Base-by-base conservation (phyloP, 2,329 filamentous ascomycete genomes). In the Aspergillus tanneri region DNA sequence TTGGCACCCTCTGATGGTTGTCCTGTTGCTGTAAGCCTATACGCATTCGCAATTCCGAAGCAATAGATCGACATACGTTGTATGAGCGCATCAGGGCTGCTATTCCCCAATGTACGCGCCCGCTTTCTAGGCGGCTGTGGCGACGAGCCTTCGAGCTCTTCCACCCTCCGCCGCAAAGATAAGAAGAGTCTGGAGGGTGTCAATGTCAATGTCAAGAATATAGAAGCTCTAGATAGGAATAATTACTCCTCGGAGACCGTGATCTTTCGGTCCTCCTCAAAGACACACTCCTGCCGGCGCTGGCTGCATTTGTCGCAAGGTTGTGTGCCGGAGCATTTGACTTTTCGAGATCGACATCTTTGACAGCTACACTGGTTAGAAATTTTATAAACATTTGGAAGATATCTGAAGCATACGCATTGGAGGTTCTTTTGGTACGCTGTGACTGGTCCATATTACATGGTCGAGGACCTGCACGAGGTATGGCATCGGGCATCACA, bases 191-290 rank as follows among this genome's bases (percentile, higher is more conserved):
- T 57, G 14, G 16, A 10, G 3, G 18, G n/a, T 6, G 27, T 24
- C 9, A 46, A 12, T 24, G 2, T n/a, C 18, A 3, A 4, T 12
- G 10, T 10, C 34, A 11, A 10, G 4, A 34, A n/a, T 7, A 14
- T 4, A 19, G 5, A 3, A 5, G 18, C 5, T 1, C 5, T 23
- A 18, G 5, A 2, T 3, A 2, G 34, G 11, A 2, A 8, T 5
- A 9, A 18, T 35, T 57, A 73, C 72, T 68, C 70, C 60, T 68
- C 64, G 8, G 72, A 73, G 2, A 76, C 72, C 6, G 75, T 57
- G 19, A 76, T 64, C 48, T 75, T 75, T 25, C 73, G 68, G 28
- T 73, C 70, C 28, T 67, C 64, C 37, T 72, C 67, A 37, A 72
- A 72, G 18, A 59, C 60, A 47, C 70, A 72, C 4, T 59, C 51